Evolutionary conservation across 1,284 basidiomycete genomes (phyloP), one percentile per base, ranked within the genome.

Genomic region (Ganoderma meredithae): DNA sequence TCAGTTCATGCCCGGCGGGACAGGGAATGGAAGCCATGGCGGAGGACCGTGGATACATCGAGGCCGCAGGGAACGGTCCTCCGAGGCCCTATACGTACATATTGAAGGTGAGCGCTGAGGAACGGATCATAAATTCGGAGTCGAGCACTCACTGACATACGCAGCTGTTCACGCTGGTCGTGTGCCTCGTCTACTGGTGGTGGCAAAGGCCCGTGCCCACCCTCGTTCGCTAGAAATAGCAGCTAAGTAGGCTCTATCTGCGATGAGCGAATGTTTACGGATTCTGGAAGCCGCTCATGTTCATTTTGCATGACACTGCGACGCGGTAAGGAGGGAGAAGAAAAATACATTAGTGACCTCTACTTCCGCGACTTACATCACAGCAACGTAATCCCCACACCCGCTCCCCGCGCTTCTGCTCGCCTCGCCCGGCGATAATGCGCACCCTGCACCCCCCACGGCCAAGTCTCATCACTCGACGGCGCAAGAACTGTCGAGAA

Each of bases 341-440:
- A 55, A 17, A 55, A 1, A 17, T 55, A 55, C 31, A 55, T 55
- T 55, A 33, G 52, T 27, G 49, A 31, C 25, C 27, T 52, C 49
- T 2, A 53, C 49, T 53, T 53, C 52, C 17, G 52, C 25, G 13
- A 9, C 27, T 55, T 55, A 55, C 52, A 55, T 55, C 52, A 55
- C 13, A 27, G 8, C 27, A 22, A 55, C 52, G 52, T 55, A 27
- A 55, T 55, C 13, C 31, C 52, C 8, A 55, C 52, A 55, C 27
- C 52, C 52, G 27, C 52, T 33, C 27, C 27, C 31, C 17, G 52
- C 31, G 52, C 52, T 19, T 55, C 52, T 55, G 5, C 33, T 33
- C 52, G 52, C 31, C 52, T 31, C 27, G 6, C 52, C 4, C 27
- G 52, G 52, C 13, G 17, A 52, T 33, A 33, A 33, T 55, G 52